A percentile compares a stretch with the other conserved stretches of the same genome.
These are phyloP conservation scores for Fraxinus excelsior DNA, from an alignment of 257 asterid species.

Conservation along the genomic window DNA sequence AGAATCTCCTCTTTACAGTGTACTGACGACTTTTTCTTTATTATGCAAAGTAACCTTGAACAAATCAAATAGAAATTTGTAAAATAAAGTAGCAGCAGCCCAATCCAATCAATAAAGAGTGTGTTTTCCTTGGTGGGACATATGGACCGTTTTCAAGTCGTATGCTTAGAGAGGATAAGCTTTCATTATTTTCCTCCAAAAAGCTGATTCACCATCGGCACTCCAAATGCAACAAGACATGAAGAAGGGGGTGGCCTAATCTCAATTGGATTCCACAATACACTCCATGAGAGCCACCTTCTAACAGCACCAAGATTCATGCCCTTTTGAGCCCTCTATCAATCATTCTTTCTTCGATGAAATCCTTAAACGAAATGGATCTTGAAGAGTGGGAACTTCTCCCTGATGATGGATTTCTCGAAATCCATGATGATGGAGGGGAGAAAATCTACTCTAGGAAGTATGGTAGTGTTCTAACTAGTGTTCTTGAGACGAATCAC, in stretches of 20 bases:
- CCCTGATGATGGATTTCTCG: slow-evolving; percentile 67
- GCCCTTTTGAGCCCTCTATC: not conserved
- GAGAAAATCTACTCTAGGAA: slow-evolving; percentile 55
- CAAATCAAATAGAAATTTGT: not conserved
- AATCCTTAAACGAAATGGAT: slow-evolving; percentile 39
- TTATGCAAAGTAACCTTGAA: not conserved
- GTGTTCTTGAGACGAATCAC: slow-evolving; percentile 51
- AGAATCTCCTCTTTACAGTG: not conserved
- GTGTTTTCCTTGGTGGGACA: not conserved
- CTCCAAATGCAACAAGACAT: slow-evolving; percentile 35
- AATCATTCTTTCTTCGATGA: not conserved
- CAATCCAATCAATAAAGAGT: not conserved
- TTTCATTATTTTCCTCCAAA: not conserved
- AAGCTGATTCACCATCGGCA: slow-evolving; percentile 21
- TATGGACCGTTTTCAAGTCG: not conserved
- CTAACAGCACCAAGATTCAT: slow-evolving; percentile 9
- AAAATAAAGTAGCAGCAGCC: not conserved
- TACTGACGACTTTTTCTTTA: not conserved
- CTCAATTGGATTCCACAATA: slow-evolving; percentile 34
- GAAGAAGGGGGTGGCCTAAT: slow-evolving; percentile 10
- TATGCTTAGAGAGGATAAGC: slow-evolving; percentile 1
- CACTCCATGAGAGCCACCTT: slow-evolving; percentile 40
- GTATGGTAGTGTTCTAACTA: slow-evolving; percentile 12
- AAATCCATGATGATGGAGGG: slow-evolving; percentile 53
- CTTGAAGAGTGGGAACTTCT: slow-evolving; percentile 84